Evolutionary conservation across 2,329 filamentous ascomycete species (phyloP).

Genomic region (Trichoderma sp.): DNA sequence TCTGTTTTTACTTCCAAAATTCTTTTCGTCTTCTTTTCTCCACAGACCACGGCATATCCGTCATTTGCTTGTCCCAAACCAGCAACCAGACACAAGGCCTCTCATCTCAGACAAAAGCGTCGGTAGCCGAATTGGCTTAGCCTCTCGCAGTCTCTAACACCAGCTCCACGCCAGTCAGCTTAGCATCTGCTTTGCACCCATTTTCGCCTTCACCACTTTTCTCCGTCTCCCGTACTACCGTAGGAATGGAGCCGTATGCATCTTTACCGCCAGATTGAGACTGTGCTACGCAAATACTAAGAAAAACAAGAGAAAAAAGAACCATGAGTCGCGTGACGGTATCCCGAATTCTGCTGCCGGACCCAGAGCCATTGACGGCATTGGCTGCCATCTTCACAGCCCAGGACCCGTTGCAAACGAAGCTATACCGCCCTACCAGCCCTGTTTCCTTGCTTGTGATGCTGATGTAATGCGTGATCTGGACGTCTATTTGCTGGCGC

Average conservation of each 20-base stretch:
- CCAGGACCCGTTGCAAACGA: neutral
- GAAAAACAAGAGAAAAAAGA: neutral
- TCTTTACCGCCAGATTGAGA: slow-evolving; percentile 16
- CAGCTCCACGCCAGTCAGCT: slow-evolving; percentile 17
- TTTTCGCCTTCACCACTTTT: neutral
- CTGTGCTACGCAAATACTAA: neutral
- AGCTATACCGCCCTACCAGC: neutral
- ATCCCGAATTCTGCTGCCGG: slow-evolving; percentile 8
- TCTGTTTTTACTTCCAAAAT: neutral
- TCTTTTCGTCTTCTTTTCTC: neutral
- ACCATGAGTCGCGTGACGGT: slow-evolving; percentile 24
- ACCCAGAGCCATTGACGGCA: neutral
- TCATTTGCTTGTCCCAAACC: slow-evolving; percentile 8
- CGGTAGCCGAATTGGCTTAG: slow-evolving; percentile 25
- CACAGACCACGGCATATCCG: slow-evolving; percentile 18
- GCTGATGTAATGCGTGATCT: slow-evolving; percentile 16
- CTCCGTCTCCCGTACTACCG: neutral
- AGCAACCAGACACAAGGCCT: slow-evolving; percentile 18
- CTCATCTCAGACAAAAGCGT: neutral
- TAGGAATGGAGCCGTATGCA: slow-evolving; percentile 17
- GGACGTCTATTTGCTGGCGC: neutral
- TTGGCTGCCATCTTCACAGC: neutral
- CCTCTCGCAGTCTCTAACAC: neutral
- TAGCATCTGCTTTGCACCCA: neutral
- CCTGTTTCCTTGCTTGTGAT: slow-evolving; percentile 14